Percentiles rank a stretch among this genome's conserved stretches.
Conservation (phyloP, 2,329 filamentous ascomycete species). For the Hymenoscyphus fructigenus region DNA sequence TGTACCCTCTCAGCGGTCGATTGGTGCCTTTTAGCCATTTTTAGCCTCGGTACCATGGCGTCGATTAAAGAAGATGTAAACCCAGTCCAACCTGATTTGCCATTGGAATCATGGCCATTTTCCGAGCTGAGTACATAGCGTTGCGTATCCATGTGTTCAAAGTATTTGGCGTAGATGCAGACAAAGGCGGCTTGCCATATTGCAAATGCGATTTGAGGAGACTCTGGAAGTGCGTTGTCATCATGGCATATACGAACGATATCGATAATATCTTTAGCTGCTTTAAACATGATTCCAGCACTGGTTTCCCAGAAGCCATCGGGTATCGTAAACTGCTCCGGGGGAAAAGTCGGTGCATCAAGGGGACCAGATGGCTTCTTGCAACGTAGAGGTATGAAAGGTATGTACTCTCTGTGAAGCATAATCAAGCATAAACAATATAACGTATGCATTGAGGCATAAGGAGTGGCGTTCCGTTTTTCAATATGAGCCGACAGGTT, state of each 20-base stretch:
- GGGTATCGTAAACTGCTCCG: slow-evolving; percentile 47
- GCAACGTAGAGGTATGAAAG: slow-evolving; percentile 60
- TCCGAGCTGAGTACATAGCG: slow-evolving; percentile 48
- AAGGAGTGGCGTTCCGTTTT: slow-evolving; percentile 61
- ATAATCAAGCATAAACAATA: slow-evolving; percentile 65
- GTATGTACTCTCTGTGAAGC: slow-evolving; percentile 67
- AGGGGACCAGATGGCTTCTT: slow-evolving; percentile 52
- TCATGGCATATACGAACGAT: slow-evolving; percentile 62
- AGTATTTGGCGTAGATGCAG: slow-evolving; percentile 65
- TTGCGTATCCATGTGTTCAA: slow-evolving; percentile 66
- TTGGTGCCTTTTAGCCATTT: slow-evolving; percentile 58
- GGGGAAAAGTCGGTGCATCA: slow-evolving; percentile 55
- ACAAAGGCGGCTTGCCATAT: slow-evolving; percentile 66
- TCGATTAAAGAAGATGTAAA: slow-evolving; percentile 50
- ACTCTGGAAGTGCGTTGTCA: slow-evolving; percentile 60
- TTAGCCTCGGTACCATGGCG: slow-evolving; percentile 51
- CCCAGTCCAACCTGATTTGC: slow-evolving; percentile 33
- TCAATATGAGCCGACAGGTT: slow-evolving; percentile 68
- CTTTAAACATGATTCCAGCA: slow-evolving; percentile 61
- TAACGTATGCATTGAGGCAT: slow-evolving; percentile 66
- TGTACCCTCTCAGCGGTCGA: slow-evolving; percentile 54
- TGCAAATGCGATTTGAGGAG: slow-evolving; percentile 65
- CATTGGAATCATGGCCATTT: not conserved
- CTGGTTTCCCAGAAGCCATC: slow-evolving; percentile 61
- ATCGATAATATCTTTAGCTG: slow-evolving; percentile 62